phyloP scores from a whole-genome alignment of 306 rosid species.

The Begonia peltatifolia region DNA sequence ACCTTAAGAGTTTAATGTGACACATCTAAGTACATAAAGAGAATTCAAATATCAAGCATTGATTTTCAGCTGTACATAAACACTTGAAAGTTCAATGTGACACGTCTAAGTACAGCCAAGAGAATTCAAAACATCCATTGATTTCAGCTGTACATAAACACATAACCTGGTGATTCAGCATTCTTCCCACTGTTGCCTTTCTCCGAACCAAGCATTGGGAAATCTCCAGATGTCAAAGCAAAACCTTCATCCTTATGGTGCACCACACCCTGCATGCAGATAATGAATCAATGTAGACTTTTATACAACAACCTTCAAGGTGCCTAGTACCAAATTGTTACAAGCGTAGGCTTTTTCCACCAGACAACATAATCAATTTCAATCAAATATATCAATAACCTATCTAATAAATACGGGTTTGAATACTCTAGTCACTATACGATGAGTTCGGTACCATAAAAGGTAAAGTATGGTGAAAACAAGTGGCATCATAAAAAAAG shows the following conservation, averaged over 20 bases:
- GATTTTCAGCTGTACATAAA: constrained; percentile 11
- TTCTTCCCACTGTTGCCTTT: constrained; percentile 51
- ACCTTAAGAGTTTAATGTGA: constrained; percentile 7
- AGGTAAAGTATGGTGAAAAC: too few relatives aligned
- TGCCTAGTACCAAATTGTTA: too few relatives aligned
- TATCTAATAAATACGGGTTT: too few relatives aligned
- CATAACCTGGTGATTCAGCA: constrained; percentile 49
- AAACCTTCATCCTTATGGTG: constrained; percentile 52
- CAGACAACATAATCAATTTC: too few relatives aligned
- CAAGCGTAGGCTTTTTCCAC: too few relatives aligned
- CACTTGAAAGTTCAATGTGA: constrained; percentile 11
- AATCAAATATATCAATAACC: too few relatives aligned
- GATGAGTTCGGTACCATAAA: too few relatives aligned
- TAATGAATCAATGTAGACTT: constrained; percentile 8
- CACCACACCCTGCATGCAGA: constrained; percentile 39
- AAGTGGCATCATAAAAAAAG: too few relatives aligned
- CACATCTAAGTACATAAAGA: not conserved
- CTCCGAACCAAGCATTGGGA: constrained; percentile 91
- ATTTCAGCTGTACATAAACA: constrained; percentile 12
- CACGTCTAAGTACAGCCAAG: not conserved
- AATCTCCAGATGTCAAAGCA: constrained; percentile 82
- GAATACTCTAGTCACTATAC: too few relatives aligned
- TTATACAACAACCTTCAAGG: constrained; percentile 2
- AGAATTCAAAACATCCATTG: constrained; percentile 1
- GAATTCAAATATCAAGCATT: not conserved